Conservation (phyloP, 2,329 filamentous ascomycete genomes). For the Chaetomium globosum region DNA sequence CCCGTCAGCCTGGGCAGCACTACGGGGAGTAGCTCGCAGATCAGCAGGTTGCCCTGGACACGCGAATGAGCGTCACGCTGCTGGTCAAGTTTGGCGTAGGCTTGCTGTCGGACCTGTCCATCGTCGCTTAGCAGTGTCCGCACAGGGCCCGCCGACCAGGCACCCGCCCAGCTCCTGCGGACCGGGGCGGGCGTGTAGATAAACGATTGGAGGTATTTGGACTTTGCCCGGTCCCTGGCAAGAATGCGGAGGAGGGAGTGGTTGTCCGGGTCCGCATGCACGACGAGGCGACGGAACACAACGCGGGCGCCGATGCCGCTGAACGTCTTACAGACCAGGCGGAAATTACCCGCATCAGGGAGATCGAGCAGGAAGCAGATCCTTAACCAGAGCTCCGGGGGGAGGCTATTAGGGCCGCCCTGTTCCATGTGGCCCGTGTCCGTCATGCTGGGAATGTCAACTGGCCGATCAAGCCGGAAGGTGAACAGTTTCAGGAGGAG, state of each 20-base stretch:
- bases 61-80: background rate
- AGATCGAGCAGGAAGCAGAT: conserved; percentile 3
- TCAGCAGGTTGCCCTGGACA: background rate
- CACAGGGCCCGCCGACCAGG: background rate
- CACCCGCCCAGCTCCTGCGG: background rate
- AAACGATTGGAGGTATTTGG: background rate
- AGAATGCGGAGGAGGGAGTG: background rate
- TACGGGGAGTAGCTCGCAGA: background rate
- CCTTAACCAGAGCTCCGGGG: conserved; percentile 1
- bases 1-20: background rate
- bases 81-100: background rate
- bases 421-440: background rate
- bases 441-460: no score
- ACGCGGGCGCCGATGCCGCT: background rate
- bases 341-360: background rate
- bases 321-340: background rate
- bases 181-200: background rate
- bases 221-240: background rate
- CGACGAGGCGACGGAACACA: background rate
- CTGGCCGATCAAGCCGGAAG: background rate
- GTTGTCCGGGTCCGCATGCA: background rate
- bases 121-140: no score
- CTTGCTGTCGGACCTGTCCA: background rate
- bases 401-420: background rate
- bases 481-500: background rate